Conservation (phyloP, 768 basidiomycete species). For the Coprinopsis sp. region DNA sequence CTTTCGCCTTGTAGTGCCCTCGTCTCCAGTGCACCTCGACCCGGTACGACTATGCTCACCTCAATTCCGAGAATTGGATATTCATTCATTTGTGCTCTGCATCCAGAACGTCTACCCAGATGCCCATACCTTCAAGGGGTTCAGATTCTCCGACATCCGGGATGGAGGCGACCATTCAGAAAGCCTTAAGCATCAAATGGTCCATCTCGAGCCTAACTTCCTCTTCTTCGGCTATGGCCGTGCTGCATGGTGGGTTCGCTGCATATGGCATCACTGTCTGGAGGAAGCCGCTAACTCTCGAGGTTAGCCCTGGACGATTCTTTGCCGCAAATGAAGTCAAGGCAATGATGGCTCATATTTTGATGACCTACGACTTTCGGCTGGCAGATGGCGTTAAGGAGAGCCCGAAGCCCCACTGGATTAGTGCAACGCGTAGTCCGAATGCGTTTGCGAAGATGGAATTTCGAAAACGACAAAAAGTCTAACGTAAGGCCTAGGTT, state of each 20-base stretch:
- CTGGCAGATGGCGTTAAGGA: constrained; percentile 6
- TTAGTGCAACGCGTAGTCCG: not conserved
- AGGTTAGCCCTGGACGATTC: constrained; percentile 33
- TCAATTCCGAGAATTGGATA: no score
- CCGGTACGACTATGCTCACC: no score
- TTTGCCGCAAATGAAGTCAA: constrained; percentile 37
- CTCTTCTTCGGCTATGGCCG: constrained; percentile 29
- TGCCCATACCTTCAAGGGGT: constrained; percentile 32
- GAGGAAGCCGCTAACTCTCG: not conserved
- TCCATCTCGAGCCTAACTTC: constrained; percentile 20
- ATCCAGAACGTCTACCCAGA: constrained; percentile 33
- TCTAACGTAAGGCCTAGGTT: no score
- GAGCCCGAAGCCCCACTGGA: not conserved
- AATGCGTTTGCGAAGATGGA: constrained; percentile 6
- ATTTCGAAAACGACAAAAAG: constrained; percentile 9
- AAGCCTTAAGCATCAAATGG: constrained; percentile 24
- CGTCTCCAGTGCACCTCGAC: no score
- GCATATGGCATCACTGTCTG: not conserved
- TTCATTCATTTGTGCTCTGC: constrained; percentile 15
- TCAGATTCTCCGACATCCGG: constrained; percentile 30
- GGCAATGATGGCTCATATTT: constrained; percentile 29
- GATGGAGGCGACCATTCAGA: constrained; percentile 14
- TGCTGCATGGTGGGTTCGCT: constrained; percentile 21
- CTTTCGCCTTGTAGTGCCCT: no score
- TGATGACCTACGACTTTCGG: constrained; percentile 36